phyloP scores from a whole-genome alignment of 208 protist genomes.

The Trypanosoma cruzi region DNA sequence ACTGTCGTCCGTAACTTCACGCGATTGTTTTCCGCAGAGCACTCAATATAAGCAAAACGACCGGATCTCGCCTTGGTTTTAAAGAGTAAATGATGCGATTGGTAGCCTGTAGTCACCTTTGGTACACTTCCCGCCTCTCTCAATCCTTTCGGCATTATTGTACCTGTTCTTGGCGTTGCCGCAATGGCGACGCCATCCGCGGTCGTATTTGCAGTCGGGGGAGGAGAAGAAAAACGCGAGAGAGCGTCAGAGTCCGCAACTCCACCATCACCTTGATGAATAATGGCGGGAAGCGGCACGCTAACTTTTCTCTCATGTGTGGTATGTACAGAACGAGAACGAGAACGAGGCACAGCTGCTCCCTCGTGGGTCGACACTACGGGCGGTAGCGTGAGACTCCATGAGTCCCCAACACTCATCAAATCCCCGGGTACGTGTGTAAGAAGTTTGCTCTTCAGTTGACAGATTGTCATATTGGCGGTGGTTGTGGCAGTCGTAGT shows the following conservation, averaged over 20 bases:
- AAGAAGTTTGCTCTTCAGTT: slow-evolving; percentile 27
- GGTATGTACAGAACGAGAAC: not conserved
- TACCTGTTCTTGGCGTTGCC: not conserved
- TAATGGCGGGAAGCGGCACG: not conserved
- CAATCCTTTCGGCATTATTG: not conserved
- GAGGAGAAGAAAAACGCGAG: not conserved
- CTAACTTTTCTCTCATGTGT: not conserved
- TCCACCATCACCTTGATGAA: not conserved
- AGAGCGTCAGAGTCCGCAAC: not conserved
- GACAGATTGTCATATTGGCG: too few species aligned
- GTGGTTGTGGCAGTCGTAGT: too few species aligned
- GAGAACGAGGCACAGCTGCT: not conserved
- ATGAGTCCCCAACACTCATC: not conserved
- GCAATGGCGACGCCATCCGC: not conserved
- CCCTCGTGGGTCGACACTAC: not conserved
- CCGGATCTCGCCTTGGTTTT: not conserved
- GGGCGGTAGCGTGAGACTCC: not conserved
- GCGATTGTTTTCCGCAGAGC: slow-evolving; percentile 39
- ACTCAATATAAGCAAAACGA: slow-evolving; percentile 40
- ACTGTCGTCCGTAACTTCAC: slow-evolving; percentile 44
- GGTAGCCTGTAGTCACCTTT: not conserved
- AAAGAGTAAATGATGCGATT: not conserved
- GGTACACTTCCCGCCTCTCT: not conserved
- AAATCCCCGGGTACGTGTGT: slow-evolving; percentile 43
- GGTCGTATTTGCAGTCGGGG: not conserved